Evolutionary conservation across 2,329 filamentous ascomycete genomes (phyloP).

Genomic region (Penicillium psychrosexuale): DNA sequence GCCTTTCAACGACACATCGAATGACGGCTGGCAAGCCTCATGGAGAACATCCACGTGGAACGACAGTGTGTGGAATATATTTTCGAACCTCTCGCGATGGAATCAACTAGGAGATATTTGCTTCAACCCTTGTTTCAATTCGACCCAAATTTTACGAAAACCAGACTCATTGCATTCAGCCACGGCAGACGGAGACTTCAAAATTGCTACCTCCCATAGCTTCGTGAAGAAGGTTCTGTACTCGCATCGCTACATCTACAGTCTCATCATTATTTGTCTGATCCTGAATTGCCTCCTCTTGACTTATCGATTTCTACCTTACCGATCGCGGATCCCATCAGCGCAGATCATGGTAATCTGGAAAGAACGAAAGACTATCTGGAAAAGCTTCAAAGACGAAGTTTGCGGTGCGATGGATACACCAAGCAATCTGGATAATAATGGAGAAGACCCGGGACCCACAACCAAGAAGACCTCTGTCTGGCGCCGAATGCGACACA

Average conservation of each 20-base stretch:
- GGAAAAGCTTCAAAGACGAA: slow-evolving; percentile 18
- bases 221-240: slow-evolving; percentile 21
- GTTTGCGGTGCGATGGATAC: background rate
- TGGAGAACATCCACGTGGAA: slow-evolving; percentile 32
- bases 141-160: slow-evolving; percentile 28
- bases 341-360: slow-evolving; percentile 24
- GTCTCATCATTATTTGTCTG: slow-evolving; percentile 25
- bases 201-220: slow-evolving; percentile 4
- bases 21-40: slow-evolving; percentile 27
- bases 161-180: slow-evolving; percentile 17
- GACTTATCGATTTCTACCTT: slow-evolving; percentile 23
- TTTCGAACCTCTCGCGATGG: slow-evolving; percentile 22
- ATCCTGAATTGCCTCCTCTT: slow-evolving; percentile 26
- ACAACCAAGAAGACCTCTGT: background rate
- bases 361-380: slow-evolving; percentile 22
- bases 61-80: slow-evolving; percentile 28
- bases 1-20: slow-evolving; percentile 20
- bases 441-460: background rate
- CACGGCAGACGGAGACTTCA: slow-evolving; percentile 6
- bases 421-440: background rate
- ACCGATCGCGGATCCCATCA: slow-evolving; percentile 27
- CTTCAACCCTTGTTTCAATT: slow-evolving; percentile 35
- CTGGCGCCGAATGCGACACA: slow-evolving; percentile 1
- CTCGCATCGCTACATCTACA: slow-evolving; percentile 30
- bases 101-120: slow-evolving; percentile 27